phyloP scores from a whole-genome alignment of 805 yeast species.

The Ogataea thermomethanolica region DNA sequence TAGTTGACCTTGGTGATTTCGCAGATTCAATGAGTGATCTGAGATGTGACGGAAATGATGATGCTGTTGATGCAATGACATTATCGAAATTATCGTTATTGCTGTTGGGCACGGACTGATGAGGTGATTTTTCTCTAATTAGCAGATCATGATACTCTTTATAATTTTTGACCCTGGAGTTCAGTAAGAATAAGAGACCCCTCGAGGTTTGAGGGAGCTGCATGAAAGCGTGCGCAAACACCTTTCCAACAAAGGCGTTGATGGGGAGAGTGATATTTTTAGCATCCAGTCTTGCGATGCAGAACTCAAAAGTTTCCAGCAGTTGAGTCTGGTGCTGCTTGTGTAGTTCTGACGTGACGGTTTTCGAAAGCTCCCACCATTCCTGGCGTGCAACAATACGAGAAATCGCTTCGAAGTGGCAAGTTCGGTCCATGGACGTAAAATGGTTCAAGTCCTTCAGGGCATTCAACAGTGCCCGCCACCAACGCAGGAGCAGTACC shows the following conservation, averaged over 20 bases:
- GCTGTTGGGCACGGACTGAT: constrained; percentile 6
- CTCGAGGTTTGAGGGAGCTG: constrained; percentile 52
- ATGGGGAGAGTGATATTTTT: constrained; percentile 53
- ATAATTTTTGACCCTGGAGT: constrained; percentile 47
- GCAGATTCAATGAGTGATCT: constrained; percentile 21
- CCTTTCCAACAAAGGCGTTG: constrained; percentile 67
- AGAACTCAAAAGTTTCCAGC: constrained; percentile 50
- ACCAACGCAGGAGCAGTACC: constrained; percentile 43
- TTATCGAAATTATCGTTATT: constrained; percentile 1
- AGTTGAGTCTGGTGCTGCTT: constrained; percentile 36
- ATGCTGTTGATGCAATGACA: constrained; percentile 11
- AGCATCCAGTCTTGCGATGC: constrained; percentile 44
- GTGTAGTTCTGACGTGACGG: constrained; percentile 21
- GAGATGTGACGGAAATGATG: constrained; percentile 26
- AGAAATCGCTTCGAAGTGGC: constrained; percentile 53
- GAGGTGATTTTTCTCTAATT: constrained; percentile 17
- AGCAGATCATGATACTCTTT: constrained; percentile 28
- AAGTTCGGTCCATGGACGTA: constrained; percentile 46
- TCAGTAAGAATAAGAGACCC: constrained; percentile 53
- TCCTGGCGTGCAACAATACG: constrained; percentile 45
- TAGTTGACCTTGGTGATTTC: constrained; percentile 22
- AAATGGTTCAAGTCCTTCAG: constrained; percentile 33
- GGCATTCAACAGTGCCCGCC: constrained; percentile 43
- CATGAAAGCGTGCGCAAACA: constrained; percentile 61
- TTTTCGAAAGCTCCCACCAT: constrained; percentile 34